phyloP scores from a whole-genome alignment of 106 monocot genomes.

The Acorus gramineus region DNA sequence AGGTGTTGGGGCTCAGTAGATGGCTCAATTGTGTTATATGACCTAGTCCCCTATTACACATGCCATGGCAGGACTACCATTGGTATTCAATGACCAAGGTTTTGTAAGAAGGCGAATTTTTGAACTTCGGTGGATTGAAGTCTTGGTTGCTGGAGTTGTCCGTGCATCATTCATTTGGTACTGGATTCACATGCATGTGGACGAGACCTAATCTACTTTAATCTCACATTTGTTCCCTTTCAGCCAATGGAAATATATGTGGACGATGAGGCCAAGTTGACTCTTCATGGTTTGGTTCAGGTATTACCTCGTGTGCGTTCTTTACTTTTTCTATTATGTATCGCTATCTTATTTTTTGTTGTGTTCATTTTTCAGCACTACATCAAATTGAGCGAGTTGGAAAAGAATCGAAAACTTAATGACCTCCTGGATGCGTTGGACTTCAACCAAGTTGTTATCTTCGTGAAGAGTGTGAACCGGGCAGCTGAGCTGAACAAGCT shows the following conservation, averaged over 20 bases:
- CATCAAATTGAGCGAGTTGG: slow-evolving; percentile 86
- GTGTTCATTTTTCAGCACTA: slow-evolving; percentile 63
- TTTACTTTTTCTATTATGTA: background rate
- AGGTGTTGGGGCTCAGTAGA: too few relatives aligned
- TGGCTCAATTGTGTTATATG: too few relatives aligned
- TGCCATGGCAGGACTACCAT: too few relatives aligned
- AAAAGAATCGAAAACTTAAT: slow-evolving; percentile 97
- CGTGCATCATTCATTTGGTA: slow-evolving; percentile 36
- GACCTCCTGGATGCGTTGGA: slow-evolving; percentile 97
- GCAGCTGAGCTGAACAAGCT: slow-evolving; percentile 93
- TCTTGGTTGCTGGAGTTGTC: slow-evolving; percentile 9
- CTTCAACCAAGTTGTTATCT: slow-evolving; percentile 99
- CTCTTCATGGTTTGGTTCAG: slow-evolving; percentile 96
- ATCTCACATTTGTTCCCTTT: slow-evolving; percentile 58
- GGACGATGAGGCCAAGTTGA: slow-evolving; percentile 95
- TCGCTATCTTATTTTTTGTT: background rate
- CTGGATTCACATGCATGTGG: slow-evolving; percentile 47
- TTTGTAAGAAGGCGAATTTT: too few relatives aligned
- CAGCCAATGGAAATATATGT: slow-evolving; percentile 99
- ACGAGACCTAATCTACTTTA: slow-evolving; percentile 39
- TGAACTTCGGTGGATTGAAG: slow-evolving; percentile 14
- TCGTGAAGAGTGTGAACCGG: slow-evolving; percentile 92
- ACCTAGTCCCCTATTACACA: too few relatives aligned
- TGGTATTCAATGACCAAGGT: too few relatives aligned
- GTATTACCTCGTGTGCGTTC: slow-evolving; percentile 14